These are phyloP conservation scores for Candida pini DNA, from an alignment of 805 yeast genomes.

Conservation along the genomic window DNA sequence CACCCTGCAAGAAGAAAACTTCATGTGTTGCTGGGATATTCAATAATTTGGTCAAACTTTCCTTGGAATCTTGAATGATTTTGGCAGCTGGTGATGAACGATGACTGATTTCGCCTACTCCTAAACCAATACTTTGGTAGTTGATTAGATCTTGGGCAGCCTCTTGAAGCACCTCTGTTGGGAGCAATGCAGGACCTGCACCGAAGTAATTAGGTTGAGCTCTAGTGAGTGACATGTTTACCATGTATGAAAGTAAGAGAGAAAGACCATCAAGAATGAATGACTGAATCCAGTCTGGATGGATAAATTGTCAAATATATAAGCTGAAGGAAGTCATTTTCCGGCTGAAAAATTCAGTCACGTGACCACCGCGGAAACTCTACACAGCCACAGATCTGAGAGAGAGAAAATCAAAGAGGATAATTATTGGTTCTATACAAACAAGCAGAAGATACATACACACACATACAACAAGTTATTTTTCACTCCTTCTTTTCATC, in stretches of 20 bases:
- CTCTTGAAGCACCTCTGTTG: conserved; percentile 76
- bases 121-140: conserved; percentile 67
- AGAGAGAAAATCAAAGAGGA: neutral
- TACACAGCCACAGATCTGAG: neutral
- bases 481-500: conserved; percentile 26
- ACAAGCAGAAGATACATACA: neutral
- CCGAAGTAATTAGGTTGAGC: conserved; percentile 83
- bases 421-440: neutral
- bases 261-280: too few relatives aligned
- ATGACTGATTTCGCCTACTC: conserved; percentile 95
- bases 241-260: too few relatives aligned
- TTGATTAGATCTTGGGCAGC: conserved; percentile 81
- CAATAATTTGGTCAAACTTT: conserved; percentile 56
- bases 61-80: conserved; percentile 74
- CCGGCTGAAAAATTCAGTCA: neutral
- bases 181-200: conserved; percentile 97
- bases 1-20: conserved; percentile 94
- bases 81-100: conserved; percentile 78
- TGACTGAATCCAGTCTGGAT: too few relatives aligned
- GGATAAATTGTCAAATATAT: neutral
- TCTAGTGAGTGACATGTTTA: conserved; percentile 42
- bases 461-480: neutral
- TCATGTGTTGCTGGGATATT: conserved; percentile 88
- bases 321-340: neutral
- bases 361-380: too few relatives aligned